These are phyloP conservation scores for Asclepias syriaca DNA, from an alignment of 257 asterid species.

Conservation along the genomic window DNA sequence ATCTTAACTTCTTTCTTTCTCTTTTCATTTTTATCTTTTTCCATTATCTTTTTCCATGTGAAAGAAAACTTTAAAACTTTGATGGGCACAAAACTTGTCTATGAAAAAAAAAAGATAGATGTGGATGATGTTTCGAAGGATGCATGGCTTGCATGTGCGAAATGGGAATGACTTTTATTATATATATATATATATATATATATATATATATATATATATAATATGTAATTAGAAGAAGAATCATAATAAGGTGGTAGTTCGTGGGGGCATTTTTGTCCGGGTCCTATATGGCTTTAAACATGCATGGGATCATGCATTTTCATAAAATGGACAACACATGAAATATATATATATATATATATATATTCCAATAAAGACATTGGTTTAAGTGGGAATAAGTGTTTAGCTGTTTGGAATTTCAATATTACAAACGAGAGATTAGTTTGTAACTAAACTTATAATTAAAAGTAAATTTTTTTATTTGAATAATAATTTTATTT, in stretches of 20 bases:
- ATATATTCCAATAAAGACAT: too few relatives aligned
- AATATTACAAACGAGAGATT: too few relatives aligned
- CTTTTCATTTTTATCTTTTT: too few relatives aligned
- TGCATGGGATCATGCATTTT: slow-evolving; percentile 9
- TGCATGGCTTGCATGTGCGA: slow-evolving; percentile 23
- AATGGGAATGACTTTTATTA: neutral
- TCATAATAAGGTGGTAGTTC: slow-evolving; percentile 5
- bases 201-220: too few relatives aligned
- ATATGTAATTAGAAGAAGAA: neutral
- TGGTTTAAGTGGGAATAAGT: too few relatives aligned
- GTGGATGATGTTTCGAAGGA: neutral
- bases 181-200: too few relatives aligned
- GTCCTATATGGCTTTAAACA: neutral
- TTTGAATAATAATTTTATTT: too few relatives aligned
- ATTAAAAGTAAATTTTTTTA: too few relatives aligned
- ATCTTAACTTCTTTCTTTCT: neutral
- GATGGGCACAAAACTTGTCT: neutral
- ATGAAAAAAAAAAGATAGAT: too few relatives aligned
- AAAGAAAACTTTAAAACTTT: neutral
- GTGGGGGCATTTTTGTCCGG: slow-evolving; percentile 11
- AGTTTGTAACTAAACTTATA: too few relatives aligned
- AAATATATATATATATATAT: neutral
- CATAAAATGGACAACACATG: slow-evolving; percentile 13
- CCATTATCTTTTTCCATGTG: neutral
- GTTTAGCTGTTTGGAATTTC: too few relatives aligned